A percentile compares a stretch with the other conserved stretches of the same genome.
These are phyloP conservation scores for Rutstroemia sydowiana DNA, from an alignment of 2,329 filamentous ascomycete species.

Conservation along the genomic window DNA sequence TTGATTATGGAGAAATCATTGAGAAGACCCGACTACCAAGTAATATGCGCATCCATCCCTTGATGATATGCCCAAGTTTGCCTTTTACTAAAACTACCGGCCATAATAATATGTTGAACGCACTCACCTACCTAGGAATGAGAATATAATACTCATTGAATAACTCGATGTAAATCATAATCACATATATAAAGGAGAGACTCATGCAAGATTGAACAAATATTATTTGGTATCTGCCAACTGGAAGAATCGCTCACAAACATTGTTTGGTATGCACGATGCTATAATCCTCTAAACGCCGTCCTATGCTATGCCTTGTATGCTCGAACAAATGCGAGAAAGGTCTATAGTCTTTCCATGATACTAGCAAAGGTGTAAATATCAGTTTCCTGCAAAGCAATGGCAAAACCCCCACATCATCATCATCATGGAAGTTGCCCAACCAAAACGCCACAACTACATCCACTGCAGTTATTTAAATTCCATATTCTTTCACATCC, in stretches of 20 bases:
- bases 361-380: constrained; percentile 1
- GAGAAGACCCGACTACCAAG: too few species aligned
- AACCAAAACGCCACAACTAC: constrained; percentile 4
- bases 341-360: neutral
- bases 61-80: too few species aligned
- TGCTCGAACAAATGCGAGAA: neutral
- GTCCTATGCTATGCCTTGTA: constrained; percentile 1
- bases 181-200: too few species aligned
- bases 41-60: too few species aligned
- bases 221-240: neutral
- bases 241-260: neutral
- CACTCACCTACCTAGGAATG: too few species aligned
- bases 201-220: too few species aligned
- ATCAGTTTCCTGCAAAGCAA: neutral
- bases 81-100: too few species aligned
- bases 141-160: too few species aligned
- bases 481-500: constrained; percentile 1
- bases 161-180: too few species aligned
- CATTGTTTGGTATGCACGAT: neutral
- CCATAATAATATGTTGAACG: too few species aligned
- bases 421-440: neutral
- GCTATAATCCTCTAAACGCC: neutral
- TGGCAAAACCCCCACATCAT: neutral
- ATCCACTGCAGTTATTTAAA: neutral
- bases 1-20: too few species aligned